Evolutionary conservation across 768 basidiomycete genomes (phyloP).

Genomic region (Mycena polygramma): DNA sequence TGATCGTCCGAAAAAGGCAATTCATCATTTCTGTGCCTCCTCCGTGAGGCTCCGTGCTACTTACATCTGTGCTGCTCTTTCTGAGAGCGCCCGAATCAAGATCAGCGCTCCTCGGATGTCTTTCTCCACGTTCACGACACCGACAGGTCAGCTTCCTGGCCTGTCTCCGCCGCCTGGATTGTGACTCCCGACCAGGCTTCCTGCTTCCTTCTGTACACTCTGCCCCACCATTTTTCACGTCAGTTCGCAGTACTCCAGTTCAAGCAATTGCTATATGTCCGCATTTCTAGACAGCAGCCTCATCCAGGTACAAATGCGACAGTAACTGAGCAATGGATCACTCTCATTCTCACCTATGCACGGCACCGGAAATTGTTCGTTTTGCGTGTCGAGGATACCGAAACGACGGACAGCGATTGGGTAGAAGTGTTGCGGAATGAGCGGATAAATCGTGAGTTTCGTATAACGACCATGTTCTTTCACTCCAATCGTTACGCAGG

Average conservation of each 20-base stretch:
- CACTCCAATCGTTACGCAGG: conserved; percentile 54
- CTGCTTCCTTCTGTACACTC: conserved; percentile 87
- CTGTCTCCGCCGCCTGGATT: background rate
- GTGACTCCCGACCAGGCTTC: conserved; percentile 64
- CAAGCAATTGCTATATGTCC: conserved; percentile 29
- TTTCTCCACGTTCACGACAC: conserved; percentile 34
- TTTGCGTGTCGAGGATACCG: conserved; percentile 80
- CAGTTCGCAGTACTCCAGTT: conserved; percentile 44
- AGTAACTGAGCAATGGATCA: conserved; percentile 79
- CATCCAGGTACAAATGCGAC: conserved; percentile 73
- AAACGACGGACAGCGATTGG: conserved; percentile 79
- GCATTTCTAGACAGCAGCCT: conserved; percentile 75
- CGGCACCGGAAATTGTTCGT: conserved; percentile 75
- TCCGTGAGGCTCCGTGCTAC: too few species aligned
- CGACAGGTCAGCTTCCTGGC: conserved; percentile 26
- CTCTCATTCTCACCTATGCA: conserved; percentile 81
- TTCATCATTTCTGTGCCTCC: too few species aligned
- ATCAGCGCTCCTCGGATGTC: conserved; percentile 16
- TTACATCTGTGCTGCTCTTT: too few species aligned
- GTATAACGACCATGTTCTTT: conserved; percentile 13
- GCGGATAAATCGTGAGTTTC: conserved; percentile 78
- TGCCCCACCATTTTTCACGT: conserved; percentile 91
- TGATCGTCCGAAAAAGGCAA: too few species aligned
- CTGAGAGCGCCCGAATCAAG: too few species aligned
- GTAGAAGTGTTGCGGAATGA: conserved; percentile 82